Conservation (phyloP, 164 flowering plant genomes). For the Umbellularia californica region DNA sequence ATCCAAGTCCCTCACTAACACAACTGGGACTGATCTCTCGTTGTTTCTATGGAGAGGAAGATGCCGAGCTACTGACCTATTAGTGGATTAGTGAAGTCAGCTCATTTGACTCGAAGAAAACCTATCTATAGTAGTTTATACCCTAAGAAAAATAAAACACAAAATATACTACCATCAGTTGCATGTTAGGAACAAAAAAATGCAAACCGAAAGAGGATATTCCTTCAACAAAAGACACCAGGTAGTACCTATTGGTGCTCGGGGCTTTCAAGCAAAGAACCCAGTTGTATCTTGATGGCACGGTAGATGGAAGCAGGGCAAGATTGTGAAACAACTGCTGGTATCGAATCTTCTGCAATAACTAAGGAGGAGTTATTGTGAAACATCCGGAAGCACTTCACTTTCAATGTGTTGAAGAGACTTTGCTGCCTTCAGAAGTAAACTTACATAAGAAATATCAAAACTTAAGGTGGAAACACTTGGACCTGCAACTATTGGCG, state of each 20-base stretch:
- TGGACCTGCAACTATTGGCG: slow-evolving; percentile 45
- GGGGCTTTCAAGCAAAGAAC: slow-evolving; percentile 42
- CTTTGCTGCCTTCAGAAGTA: slow-evolving; percentile 90
- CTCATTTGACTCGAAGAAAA: no score
- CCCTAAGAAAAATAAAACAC: no score
- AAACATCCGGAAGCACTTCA: slow-evolving; percentile 64
- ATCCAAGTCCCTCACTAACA: no score
- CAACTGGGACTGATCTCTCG: no score
- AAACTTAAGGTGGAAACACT: slow-evolving; percentile 65
- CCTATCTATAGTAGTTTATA: no score
- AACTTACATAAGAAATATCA: slow-evolving; percentile 74
- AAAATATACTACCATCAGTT: no score
- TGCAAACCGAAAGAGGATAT: background rate
- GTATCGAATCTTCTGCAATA: slow-evolving; percentile 88
- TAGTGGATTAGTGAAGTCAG: no score
- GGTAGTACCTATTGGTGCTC: slow-evolving; percentile 41
- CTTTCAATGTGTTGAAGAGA: slow-evolving; percentile 81
- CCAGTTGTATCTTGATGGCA: slow-evolving; percentile 57
- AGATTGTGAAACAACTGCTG: slow-evolving; percentile 62
- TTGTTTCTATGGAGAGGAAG: no score
- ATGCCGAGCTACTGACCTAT: no score
- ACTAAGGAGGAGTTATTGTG: no score
- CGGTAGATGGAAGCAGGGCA: slow-evolving; percentile 57
- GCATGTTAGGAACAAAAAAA: background rate
- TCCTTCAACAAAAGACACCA: background rate